Base-by-base conservation (phyloP, 129 eudicot species). In the Logfia minima region DNA sequence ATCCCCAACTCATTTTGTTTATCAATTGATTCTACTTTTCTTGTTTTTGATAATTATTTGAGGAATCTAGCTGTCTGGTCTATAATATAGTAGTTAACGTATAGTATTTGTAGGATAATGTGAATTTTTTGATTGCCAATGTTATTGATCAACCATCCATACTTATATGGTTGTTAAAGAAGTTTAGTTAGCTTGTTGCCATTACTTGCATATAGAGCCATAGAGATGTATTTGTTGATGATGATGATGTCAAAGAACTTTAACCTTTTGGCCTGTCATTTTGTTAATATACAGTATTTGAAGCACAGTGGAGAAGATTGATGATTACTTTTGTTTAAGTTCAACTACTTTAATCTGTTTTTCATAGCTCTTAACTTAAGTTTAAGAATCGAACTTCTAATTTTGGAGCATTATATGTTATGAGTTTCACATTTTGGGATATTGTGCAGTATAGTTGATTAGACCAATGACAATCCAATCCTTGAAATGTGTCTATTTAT, bases 1-100 rank as follows among this genome's bases (percentile, higher is more conserved):
- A 24, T 65, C 16, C 77, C 37, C 59, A 19, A 65, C 17, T 16
- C 41, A 19, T 18, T 52, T 43, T 75, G 37, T 52, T 52, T 58
- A 45, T 68, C 29, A 3, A 1, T 76, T 70, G 24, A 70, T 82
- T 35, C 19, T 21, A 72, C 61, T 16, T 18, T 10, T 52, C 16
- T 48, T 79, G 66, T 72, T 66, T 37, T 28, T 80, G 51, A 23
- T 73, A 52, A 24, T 34, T 71, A 5, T 23, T 17, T 14, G 21
- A 37, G 2, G 10, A n/a, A 63, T 34, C 19, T 45, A 58, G 43
- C 10, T 0, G 43, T 66, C 21, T 32, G 45, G 43, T 5, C 16
- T 32, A 16, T 66, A 23, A 31, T 66, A 4, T 66, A 66, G 19
- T 16, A 66, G 6, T 6, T 32, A 28, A 18, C 70, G 2, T 31